Percentiles rank a stretch among this genome's conserved stretches.
Evolutionary conservation across 306 rosid species (phyloP).

Genomic region (Prunus kanzakura): DNA sequence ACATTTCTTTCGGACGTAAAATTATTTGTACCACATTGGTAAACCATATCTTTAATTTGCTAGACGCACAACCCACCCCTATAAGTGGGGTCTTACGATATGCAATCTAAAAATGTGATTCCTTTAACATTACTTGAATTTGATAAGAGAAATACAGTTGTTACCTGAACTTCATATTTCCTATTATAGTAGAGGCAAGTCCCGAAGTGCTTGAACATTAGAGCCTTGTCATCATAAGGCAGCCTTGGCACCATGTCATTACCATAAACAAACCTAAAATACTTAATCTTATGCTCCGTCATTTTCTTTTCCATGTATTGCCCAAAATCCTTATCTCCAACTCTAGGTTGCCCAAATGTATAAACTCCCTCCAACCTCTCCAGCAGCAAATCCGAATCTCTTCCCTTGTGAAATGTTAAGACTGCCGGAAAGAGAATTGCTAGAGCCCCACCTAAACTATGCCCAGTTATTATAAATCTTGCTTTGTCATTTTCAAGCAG

Average conservation of each 20-base stretch:
- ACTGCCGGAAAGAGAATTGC: slow-evolving; percentile 33
- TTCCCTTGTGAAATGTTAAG: slow-evolving; percentile 51
- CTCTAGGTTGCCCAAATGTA: slow-evolving; percentile 92
- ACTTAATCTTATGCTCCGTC: slow-evolving; percentile 41
- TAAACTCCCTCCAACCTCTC: slow-evolving; percentile 67
- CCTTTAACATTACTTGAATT: background rate
- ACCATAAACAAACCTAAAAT: slow-evolving; percentile 70
- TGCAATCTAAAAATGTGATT: too few relatives aligned
- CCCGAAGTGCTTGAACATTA: slow-evolving; percentile 82
- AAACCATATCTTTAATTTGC: too few relatives aligned
- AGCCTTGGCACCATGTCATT: slow-evolving; percentile 70
- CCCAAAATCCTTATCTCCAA: slow-evolving; percentile 54
- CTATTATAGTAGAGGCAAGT: slow-evolving; percentile 57
- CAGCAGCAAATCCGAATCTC: slow-evolving; percentile 31
- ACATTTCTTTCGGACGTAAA: too few relatives aligned
- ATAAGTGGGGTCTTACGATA: too few relatives aligned
- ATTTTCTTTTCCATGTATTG: slow-evolving; percentile 45
- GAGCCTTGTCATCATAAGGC: slow-evolving; percentile 57
- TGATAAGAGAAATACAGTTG: background rate
- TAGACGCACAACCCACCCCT: too few relatives aligned
- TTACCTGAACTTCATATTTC: slow-evolving; percentile 47
- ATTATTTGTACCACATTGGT: background rate
- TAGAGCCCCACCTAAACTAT: slow-evolving; percentile 35
- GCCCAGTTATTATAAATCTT: slow-evolving; percentile 23
- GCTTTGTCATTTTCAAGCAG: slow-evolving; percentile 14